Conservation (phyloP, 371 early-diverging fungal genomes). For the Capniomyces stellatus region DNA sequence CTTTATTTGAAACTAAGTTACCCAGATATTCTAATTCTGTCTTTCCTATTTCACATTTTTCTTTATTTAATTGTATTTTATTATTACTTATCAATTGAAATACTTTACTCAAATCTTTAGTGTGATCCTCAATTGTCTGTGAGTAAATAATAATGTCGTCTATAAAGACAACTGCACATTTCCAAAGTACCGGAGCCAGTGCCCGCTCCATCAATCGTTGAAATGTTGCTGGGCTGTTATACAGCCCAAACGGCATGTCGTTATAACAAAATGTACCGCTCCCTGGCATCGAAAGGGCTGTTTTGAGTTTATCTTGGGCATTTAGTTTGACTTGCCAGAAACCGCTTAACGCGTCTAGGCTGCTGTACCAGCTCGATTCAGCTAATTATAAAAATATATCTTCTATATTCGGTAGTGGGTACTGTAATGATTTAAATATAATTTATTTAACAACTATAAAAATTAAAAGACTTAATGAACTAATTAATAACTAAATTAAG, state of each 20-base stretch:
- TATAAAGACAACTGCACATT: slow-evolving; percentile 1
- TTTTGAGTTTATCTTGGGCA: slow-evolving; percentile 19
- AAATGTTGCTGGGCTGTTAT: not conserved
- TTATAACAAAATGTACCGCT: not conserved
- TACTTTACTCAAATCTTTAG: not conserved
- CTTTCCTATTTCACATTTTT: slow-evolving; percentile 6
- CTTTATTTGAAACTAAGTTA: slow-evolving; percentile 2
- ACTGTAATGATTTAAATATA: too few relatives aligned
- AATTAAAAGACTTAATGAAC: too few relatives aligned
- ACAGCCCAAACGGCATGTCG: not conserved
- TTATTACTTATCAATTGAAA: slow-evolving; percentile 4
- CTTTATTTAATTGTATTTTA: slow-evolving; percentile 10
- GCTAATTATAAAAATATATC: slow-evolving; percentile 20
- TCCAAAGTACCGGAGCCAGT: not conserved
- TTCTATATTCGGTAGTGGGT: slow-evolving; percentile 18
- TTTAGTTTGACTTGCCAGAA: slow-evolving; percentile 25
- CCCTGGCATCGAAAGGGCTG: slow-evolving; percentile 24
- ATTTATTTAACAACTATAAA: too few relatives aligned
- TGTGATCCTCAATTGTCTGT: not conserved
- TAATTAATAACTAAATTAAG: too few relatives aligned
- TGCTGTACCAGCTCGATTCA: slow-evolving; percentile 7
- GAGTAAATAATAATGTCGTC: slow-evolving; percentile 9
- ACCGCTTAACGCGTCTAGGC: slow-evolving; percentile 17
- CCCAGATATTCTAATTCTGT: not conserved
- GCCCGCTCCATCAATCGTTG: not conserved